These are phyloP conservation scores for Globisporangium camurandrum DNA, from an alignment of 352 stramenopile species.

Conservation along the genomic window DNA sequence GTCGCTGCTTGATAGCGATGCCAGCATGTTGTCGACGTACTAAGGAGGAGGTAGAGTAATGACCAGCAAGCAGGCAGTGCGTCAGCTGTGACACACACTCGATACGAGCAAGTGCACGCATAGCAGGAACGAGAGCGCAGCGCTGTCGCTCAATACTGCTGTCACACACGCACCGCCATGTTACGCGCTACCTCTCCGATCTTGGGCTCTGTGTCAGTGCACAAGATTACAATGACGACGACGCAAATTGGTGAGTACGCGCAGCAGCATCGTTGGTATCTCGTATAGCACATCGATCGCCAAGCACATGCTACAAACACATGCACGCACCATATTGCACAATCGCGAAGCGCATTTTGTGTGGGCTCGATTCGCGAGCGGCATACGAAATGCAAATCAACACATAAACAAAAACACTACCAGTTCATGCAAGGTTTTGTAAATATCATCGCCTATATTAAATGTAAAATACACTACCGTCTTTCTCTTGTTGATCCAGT, in stretches of 20 bases:
- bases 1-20: constrained; percentile 30
- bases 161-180: constrained; percentile 34
- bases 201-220: constrained; percentile 42
- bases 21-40: constrained; percentile 62
- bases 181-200: constrained; percentile 60
- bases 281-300: background rate
- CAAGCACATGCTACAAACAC: background rate
- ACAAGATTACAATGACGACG: background rate
- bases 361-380: no score
- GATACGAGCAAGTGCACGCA: background rate
- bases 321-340: constrained; percentile 63
- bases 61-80: background rate
- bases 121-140: background rate
- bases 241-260: no score
- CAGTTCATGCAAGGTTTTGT: no score
- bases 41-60: constrained; percentile 15
- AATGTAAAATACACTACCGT: no score
- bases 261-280: background rate
- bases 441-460: no score
- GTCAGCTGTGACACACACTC: background rate
- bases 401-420: no score
- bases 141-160: background rate
- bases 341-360: constrained; percentile 67
- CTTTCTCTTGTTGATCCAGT: no score
- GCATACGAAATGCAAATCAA: no score